phyloP scores from a whole-genome alignment of 768 basidiomycete genomes.

The Chalciporus sphaerocephalus region DNA sequence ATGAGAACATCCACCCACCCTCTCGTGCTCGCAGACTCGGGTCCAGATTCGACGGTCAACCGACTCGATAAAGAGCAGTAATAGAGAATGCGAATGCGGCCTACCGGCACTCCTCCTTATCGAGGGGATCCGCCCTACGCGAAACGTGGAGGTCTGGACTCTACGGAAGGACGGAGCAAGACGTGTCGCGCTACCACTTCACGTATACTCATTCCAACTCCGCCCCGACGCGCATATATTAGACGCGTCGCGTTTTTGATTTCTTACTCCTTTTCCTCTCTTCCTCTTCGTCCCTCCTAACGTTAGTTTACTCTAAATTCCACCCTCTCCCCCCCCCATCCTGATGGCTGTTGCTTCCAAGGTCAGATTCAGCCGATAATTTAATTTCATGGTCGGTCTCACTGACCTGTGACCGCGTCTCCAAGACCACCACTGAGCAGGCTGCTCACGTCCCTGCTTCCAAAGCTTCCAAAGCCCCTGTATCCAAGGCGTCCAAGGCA shows the following conservation, averaged over 20 bases:
- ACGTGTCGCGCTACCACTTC: too few relatives aligned
- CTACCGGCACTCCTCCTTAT: too few relatives aligned
- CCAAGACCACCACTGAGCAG: neutral
- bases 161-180: neutral
- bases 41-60: too few relatives aligned
- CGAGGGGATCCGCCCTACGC: too few relatives aligned
- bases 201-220: neutral
- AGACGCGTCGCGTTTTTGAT: neutral
- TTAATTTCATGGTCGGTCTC: too few relatives aligned
- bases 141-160: too few relatives aligned
- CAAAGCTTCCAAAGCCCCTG: constrained; percentile 29
- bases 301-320: neutral
- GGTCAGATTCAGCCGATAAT: neutral
- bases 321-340: neutral
- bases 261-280: neutral
- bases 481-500: constrained; percentile 51
- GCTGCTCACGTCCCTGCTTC: constrained; percentile 25
- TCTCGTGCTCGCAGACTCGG: too few relatives aligned
- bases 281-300: too few relatives aligned
- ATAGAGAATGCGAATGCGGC: too few relatives aligned
- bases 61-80: too few relatives aligned
- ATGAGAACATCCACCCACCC: too few relatives aligned
- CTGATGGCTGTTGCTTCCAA: constrained; percentile 2
- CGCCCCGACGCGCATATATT: neutral
- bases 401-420: neutral